Conservation (phyloP, 805 yeast species). For the Kuraishia capsulata region DNA sequence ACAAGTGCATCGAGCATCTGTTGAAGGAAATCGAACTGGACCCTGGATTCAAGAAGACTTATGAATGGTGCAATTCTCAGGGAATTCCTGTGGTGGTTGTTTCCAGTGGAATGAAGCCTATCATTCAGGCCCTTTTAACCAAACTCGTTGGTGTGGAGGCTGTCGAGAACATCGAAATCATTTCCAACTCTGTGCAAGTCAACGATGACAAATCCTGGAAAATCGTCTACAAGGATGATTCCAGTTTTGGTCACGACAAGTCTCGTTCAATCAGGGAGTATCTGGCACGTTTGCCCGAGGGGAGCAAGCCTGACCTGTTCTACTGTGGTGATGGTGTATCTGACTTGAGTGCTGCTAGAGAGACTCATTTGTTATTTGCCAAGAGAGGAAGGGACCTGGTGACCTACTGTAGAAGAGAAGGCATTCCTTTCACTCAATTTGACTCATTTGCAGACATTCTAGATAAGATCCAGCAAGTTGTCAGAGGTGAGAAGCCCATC, state of each 20-base stretch:
- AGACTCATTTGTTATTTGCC: slow-evolving; percentile 89
- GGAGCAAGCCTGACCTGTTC: slow-evolving; percentile 56
- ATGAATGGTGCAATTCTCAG: slow-evolving; percentile 64
- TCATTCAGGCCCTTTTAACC: slow-evolving; percentile 68
- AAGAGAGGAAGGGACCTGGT: slow-evolving; percentile 87
- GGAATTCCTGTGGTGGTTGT: slow-evolving; percentile 81
- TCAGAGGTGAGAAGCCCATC: slow-evolving; percentile 29
- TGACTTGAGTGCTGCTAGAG: slow-evolving; percentile 90
- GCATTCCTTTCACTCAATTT: slow-evolving; percentile 80
- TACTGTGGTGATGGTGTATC: slow-evolving; percentile 98
- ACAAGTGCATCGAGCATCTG: slow-evolving; percentile 68
- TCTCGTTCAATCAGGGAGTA: slow-evolving; percentile 63
- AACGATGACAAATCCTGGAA: slow-evolving; percentile 63
- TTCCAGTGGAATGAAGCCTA: slow-evolving; percentile 90
- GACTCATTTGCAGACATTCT: slow-evolving; percentile 69
- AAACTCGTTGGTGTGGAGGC: slow-evolving; percentile 74
- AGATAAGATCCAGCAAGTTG: slow-evolving; percentile 44
- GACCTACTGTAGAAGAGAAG: slow-evolving; percentile 70
- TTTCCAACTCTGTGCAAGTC: slow-evolving; percentile 65
- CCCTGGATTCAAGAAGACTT: slow-evolving; percentile 81
- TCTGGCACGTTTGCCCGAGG: slow-evolving; percentile 21
- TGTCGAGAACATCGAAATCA: slow-evolving; percentile 61
- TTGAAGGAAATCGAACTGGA: slow-evolving; percentile 66
- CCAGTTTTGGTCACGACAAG: slow-evolving; percentile 93
- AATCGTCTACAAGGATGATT: slow-evolving; percentile 76